Conservation (phyloP, 2,329 filamentous ascomycete genomes). For the Trichoderma sp. region DNA sequence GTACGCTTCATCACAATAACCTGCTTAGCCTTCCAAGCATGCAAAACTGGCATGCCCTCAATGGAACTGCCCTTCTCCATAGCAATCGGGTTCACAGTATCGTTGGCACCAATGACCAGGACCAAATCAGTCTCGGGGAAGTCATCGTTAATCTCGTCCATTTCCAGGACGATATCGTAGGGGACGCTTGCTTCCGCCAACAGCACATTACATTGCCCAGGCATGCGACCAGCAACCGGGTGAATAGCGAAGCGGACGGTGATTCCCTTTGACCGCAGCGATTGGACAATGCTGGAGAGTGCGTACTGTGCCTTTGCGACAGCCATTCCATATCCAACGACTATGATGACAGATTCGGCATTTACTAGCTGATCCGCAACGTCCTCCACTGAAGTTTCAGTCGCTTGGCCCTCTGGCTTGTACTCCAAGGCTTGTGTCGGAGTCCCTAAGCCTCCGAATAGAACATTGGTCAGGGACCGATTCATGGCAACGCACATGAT, state of each 20-base stretch:
- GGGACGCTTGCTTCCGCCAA: conserved; percentile 86
- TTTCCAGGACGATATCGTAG: conserved; percentile 90
- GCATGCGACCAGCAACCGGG: conserved; percentile 89
- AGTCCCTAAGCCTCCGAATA: conserved; percentile 74
- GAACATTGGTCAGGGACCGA: conserved; percentile 81
- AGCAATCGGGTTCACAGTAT: conserved; percentile 90
- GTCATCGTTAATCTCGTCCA: conserved; percentile 96
- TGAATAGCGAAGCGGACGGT: conserved; percentile 90
- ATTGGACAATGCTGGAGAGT: conserved; percentile 77
- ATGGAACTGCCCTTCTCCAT: conserved; percentile 82
- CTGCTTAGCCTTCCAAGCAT: conserved; percentile 93
- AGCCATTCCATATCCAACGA: conserved; percentile 92
- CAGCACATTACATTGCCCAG: conserved; percentile 89
- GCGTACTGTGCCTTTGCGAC: conserved; percentile 93
- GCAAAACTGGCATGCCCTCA: conserved; percentile 88
- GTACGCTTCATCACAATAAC: conserved; percentile 93
- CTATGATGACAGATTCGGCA: conserved; percentile 84
- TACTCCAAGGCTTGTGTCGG: conserved; percentile 63
- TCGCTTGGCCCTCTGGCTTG: conserved; percentile 80
- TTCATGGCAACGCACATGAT: conserved; percentile 93
- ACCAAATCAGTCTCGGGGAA: conserved; percentile 84
- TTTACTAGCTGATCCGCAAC: conserved; percentile 75
- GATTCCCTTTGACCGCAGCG: conserved; percentile 74
- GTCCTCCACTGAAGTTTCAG: conserved; percentile 78
- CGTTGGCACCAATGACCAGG: conserved; percentile 88